Evolutionary conservation across 805 yeast species (phyloP).

Genomic region (Millerago galiae): DNA sequence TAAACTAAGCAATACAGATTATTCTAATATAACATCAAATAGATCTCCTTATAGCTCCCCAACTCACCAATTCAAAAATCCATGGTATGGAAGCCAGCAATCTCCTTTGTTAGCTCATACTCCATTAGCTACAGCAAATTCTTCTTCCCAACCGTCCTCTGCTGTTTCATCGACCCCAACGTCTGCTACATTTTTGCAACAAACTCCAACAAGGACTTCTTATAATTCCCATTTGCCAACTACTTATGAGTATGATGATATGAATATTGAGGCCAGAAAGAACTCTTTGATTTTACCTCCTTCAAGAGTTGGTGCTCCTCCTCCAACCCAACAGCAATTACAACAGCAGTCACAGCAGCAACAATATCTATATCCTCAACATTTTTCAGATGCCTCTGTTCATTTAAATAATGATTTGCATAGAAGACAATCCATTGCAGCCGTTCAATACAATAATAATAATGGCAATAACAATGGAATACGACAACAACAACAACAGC

Average conservation of each 20-base stretch:
- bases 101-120: constrained; percentile 11
- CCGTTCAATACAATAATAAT: constrained; percentile 17
- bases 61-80: constrained; percentile 23
- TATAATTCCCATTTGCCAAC: constrained; percentile 36
- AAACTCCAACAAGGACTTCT: constrained; percentile 17
- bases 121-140: constrained; percentile 2
- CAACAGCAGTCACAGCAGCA: constrained; percentile 1
- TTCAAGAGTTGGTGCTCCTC: constrained; percentile 38
- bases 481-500: constrained; percentile 7
- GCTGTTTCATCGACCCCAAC: neutral
- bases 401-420: constrained; percentile 24
- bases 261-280: constrained; percentile 14
- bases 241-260: constrained; percentile 39
- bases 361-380: constrained; percentile 11
- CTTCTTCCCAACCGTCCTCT: constrained; percentile 2
- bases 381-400: constrained; percentile 25
- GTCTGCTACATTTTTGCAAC: constrained; percentile 6
- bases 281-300: constrained; percentile 33
- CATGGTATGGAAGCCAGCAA: constrained; percentile 18
- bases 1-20: constrained; percentile 9
- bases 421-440: constrained; percentile 32
- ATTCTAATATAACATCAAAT: neutral
- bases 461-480: constrained; percentile 14
- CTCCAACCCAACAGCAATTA: constrained; percentile 24
- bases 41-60: constrained; percentile 24